Base-by-base conservation (phyloP, 2,329 filamentous ascomycete species). In the Nemania sp. region DNA sequence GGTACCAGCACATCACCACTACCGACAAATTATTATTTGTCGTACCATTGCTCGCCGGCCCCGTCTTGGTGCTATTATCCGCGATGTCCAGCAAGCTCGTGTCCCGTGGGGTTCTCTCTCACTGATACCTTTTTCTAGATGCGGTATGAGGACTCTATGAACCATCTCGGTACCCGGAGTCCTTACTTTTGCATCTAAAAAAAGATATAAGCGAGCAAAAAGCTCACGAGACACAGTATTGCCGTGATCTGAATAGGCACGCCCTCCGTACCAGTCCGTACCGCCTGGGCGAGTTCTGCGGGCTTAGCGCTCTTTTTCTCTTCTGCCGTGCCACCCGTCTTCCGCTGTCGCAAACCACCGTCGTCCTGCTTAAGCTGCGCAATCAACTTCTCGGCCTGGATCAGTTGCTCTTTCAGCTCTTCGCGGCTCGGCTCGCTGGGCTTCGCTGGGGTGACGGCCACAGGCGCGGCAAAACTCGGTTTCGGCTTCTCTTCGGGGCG, bases 181-280 rank as follows among this genome's bases (percentile, higher is more conserved):
- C 50, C 29, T 5, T 29, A 47, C n/a, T 32, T 55, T 55, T 40
- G 56, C 61, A 45, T 63, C 67, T 87, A 99, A 78, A 99, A 99
- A 81, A 99, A 92, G 77, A 98, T 86, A 79, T 97, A 99, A 57
- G 92, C 95, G 69, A 98, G 84, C 73, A 99, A 78, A 80, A 99
- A 99, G 81, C 91, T 93, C 65, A 96, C 71, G 70, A 99, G 81
- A 74, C 93, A 97, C 45, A 99, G 80, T 20, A 87, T 81, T 20
- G 95, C 94, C 46, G 91, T 91, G 64, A 94, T 85, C 75, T 94
- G 89, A 51, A 99, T 86, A 0, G 95, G 88, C 3, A 99, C 94
- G 20, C 95, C 94, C 69, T 92, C 87, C 67, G 77, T 87, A 74
- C 75, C 84, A 32, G 50, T 17, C 73, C 79, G 81, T 63, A 79